These are phyloP conservation scores for Ogataea nonfermentans DNA, from an alignment of 805 yeast genomes.

Conservation along the genomic window DNA sequence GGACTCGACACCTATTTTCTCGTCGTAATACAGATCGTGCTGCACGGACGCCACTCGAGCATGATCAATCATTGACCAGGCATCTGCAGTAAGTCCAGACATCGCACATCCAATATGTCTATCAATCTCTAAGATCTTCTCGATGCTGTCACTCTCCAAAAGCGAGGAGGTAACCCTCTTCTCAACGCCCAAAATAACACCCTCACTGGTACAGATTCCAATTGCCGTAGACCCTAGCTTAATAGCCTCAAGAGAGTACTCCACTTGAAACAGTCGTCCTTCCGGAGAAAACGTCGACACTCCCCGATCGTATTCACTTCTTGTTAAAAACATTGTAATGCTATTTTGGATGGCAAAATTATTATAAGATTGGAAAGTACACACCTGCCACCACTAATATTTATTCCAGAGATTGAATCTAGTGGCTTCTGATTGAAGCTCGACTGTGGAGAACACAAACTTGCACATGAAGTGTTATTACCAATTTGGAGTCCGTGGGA, in stretches of 20 bases:
- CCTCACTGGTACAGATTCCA: conserved; percentile 93
- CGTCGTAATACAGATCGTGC: conserved; percentile 88
- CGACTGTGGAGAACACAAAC: too few species aligned
- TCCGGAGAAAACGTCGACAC: conserved; percentile 98
- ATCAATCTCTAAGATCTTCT: conserved; percentile 94
- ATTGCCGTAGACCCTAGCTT: conserved; percentile 97
- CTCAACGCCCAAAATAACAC: conserved; percentile 95
- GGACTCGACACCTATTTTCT: conserved; percentile 86
- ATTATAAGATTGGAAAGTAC: conserved; percentile 2
- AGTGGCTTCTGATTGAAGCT: too few species aligned
- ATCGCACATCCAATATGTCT: conserved; percentile 96
- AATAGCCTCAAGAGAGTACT: conserved; percentile 95
- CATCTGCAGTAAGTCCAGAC: conserved; percentile 98
- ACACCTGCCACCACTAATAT: conserved; percentile 10
- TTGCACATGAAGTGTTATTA: too few species aligned
- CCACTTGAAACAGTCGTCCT: conserved; percentile 97
- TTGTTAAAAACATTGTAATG: conserved; percentile 84
- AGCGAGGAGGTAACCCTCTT: conserved; percentile 92
- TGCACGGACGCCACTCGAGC: conserved; percentile 89
- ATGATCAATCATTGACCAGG: conserved; percentile 97
- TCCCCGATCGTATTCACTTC: conserved; percentile 99
- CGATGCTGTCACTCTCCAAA: conserved; percentile 89
- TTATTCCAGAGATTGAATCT: too few species aligned
- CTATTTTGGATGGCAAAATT: conserved; percentile 9
- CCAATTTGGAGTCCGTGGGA: background rate